A percentile compares a stretch with the other conserved stretches of the same genome.
Conservation (phyloP, 805 yeast species). For the Debaryomyces hansenii region DNA sequence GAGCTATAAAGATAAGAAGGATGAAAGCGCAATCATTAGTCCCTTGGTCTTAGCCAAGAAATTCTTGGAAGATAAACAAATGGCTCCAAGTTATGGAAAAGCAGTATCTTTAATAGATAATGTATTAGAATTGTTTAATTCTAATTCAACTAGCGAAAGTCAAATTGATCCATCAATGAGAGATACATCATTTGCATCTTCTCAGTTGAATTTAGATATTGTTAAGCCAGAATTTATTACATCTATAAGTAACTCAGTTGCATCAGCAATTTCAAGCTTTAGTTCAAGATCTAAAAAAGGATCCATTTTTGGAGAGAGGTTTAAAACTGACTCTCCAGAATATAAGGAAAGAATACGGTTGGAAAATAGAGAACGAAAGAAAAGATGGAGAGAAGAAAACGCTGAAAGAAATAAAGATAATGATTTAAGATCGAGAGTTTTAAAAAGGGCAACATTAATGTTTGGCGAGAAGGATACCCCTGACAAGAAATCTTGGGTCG, state of each 20-base stretch:
- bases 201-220: neutral
- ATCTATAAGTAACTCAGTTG: conserved; percentile 18
- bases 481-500: conserved; percentile 66
- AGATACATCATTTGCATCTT: neutral
- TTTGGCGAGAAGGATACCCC: conserved; percentile 63
- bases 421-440: conserved; percentile 77
- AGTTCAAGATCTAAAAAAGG: conserved; percentile 16
- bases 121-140: conserved; percentile 18
- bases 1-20: conserved; percentile 20
- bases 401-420: conserved; percentile 81
- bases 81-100: conserved; percentile 10
- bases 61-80: conserved; percentile 20
- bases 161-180: conserved; percentile 4
- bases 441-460: conserved; percentile 64
- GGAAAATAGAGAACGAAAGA: conserved; percentile 76
- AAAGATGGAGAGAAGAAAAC: conserved; percentile 81
- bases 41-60: conserved; percentile 32
- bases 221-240: conserved; percentile 10
- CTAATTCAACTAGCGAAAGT: conserved; percentile 1
- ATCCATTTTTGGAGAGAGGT: conserved; percentile 19
- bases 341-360: conserved; percentile 57
- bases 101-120: conserved; percentile 25
- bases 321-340: conserved; percentile 32
- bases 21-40: conserved; percentile 23
- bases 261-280: conserved; percentile 24